phyloP scores from a whole-genome alignment of 768 basidiomycete genomes.

The Rhodocollybia butyracea region DNA sequence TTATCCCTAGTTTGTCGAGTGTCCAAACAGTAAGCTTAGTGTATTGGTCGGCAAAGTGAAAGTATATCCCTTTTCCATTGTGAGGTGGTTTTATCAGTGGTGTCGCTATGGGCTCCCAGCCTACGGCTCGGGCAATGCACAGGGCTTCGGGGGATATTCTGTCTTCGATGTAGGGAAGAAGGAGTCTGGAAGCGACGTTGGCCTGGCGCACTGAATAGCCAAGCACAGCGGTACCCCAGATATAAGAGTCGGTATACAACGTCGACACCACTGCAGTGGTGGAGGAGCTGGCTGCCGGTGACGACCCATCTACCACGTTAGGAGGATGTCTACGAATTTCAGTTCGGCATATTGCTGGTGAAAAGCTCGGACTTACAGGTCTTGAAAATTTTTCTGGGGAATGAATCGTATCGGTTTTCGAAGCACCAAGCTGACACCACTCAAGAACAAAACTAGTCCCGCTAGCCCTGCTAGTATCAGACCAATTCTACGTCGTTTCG shows the following conservation, averaged over 20 bases:
- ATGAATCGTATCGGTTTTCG: neutral
- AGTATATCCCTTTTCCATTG: slow-evolving; percentile 29
- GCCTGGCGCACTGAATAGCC: slow-evolving; percentile 24
- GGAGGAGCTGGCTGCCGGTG: neutral
- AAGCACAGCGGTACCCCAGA: slow-evolving; percentile 25
- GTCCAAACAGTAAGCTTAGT: slow-evolving; percentile 42
- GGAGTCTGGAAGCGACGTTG: slow-evolving; percentile 23
- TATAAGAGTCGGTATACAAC: slow-evolving; percentile 28
- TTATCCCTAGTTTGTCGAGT: slow-evolving; percentile 27
- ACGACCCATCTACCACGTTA: neutral
- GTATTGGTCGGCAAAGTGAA: slow-evolving; percentile 38
- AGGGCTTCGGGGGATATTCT: slow-evolving; percentile 35
- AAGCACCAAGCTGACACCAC: neutral
- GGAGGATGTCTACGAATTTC: neutral
- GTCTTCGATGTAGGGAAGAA: slow-evolving; percentile 29
- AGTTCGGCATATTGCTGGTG: neutral
- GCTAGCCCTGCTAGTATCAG: neutral
- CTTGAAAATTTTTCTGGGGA: neutral
- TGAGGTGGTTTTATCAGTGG: slow-evolving; percentile 35
- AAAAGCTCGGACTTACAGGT: neutral
- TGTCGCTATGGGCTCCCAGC: slow-evolving; percentile 35
- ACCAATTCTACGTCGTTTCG: neutral
- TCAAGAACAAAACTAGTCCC: neutral
- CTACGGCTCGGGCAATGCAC: slow-evolving; percentile 34
- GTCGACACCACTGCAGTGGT: slow-evolving; percentile 25